A percentile compares a stretch with the other conserved stretches of the same genome.
These are phyloP conservation scores for Cornus florida DNA, from an alignment of 148 eudicot genomes.

Conservation along the genomic window DNA sequence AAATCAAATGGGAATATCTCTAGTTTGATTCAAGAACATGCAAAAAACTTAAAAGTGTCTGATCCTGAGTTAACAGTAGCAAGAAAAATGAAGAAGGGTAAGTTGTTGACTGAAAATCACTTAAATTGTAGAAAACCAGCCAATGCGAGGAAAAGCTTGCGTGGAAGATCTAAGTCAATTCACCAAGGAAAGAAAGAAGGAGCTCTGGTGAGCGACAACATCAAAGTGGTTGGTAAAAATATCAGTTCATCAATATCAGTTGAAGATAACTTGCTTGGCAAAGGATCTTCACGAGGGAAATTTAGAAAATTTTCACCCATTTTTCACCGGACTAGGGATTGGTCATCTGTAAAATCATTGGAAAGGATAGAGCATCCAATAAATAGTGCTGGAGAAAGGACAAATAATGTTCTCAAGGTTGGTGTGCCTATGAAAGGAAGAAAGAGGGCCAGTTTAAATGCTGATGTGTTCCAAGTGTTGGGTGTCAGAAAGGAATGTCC, in stretches of 20 bases:
- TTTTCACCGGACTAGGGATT: constrained; percentile 10
- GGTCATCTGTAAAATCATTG: constrained; percentile 18
- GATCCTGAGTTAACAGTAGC: constrained; percentile 17
- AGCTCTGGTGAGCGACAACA: constrained; percentile 18
- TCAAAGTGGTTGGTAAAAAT: constrained; percentile 21
- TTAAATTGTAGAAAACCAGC: constrained; percentile 16
- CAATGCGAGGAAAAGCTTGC: constrained; percentile 1
- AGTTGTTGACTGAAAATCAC: constrained; percentile 15
- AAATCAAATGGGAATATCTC: not conserved
- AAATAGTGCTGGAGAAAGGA: constrained; percentile 14
- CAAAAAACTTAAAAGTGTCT: constrained; percentile 11
- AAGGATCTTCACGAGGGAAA: constrained; percentile 18
- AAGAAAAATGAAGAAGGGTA: constrained; percentile 17
- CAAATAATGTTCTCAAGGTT: constrained; percentile 11
- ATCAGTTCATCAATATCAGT: constrained; percentile 8
- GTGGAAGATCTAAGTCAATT: constrained; percentile 11
- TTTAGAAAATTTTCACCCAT: constrained; percentile 17
- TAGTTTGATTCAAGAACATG: constrained; percentile 1
- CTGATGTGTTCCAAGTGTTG: constrained; percentile 11
- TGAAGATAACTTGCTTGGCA: constrained; percentile 2
- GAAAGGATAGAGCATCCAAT: constrained; percentile 19
- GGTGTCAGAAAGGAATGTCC: constrained; percentile 1
- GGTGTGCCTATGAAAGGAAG: constrained; percentile 22
- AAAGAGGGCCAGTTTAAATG: constrained; percentile 9
- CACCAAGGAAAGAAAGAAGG: constrained; percentile 18